Conservation (phyloP, 441 rosid species). For the Syzygium malaccense region DNA sequence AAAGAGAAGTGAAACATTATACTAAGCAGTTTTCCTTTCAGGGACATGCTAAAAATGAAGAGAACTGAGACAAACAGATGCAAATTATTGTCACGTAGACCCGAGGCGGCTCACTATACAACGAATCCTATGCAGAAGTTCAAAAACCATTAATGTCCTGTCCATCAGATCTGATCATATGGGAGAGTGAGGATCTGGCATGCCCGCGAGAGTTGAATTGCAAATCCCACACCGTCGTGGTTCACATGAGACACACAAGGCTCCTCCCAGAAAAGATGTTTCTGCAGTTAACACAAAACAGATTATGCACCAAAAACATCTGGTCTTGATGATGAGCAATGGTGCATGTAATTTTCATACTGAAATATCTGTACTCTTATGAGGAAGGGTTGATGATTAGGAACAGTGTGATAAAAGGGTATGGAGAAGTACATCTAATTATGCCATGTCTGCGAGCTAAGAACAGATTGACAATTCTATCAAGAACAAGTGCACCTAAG, state of each 20-base stretch:
- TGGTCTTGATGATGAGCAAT: neutral
- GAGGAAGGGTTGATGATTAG: neutral
- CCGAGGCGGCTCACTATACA: neutral
- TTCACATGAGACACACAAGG: slow-evolving; percentile 33
- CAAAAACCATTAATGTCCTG: neutral
- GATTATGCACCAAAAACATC: neutral
- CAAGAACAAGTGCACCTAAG: neutral
- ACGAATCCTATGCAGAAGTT: neutral
- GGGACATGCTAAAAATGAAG: neutral
- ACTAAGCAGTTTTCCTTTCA: neutral
- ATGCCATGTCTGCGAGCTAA: neutral
- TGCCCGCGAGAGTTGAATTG: neutral
- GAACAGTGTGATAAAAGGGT: neutral
- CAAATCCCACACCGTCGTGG: neutral
- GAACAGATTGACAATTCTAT: neutral
- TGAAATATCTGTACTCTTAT: neutral
- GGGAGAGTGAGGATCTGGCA: neutral
- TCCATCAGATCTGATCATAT: neutral
- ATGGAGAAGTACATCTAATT: neutral
- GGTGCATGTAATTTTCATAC: neutral
- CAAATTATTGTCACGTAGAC: neutral
- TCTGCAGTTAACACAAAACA: slow-evolving; percentile 28
- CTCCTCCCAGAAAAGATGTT: slow-evolving; percentile 70
- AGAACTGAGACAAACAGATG: neutral
- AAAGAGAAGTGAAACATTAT: neutral